Percentiles rank a stretch among this genome's conserved stretches.
Conservation (phyloP, 345 rosid species). For the sweet orange (Citrus sinensis) region DNA sequence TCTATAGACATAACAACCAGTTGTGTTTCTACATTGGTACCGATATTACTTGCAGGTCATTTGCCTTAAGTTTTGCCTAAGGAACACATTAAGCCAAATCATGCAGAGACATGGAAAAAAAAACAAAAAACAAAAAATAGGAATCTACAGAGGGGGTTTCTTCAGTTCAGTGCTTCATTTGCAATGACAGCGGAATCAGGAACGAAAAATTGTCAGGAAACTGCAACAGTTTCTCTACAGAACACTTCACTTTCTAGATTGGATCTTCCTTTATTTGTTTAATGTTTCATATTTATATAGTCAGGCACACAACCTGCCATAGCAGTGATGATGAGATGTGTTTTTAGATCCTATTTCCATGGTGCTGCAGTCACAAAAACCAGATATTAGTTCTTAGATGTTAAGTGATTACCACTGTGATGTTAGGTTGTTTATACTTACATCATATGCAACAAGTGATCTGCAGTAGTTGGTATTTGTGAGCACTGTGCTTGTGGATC, state of each 20-base stretch:
- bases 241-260: conserved; percentile 1
- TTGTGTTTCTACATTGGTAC: not conserved
- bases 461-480: conserved; percentile 68
- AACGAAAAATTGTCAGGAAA: conserved; percentile 1
- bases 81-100: conserved; percentile 14
- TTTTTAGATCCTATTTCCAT: conserved; percentile 24
- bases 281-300: not conserved
- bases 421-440: conserved; percentile 25
- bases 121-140: too few relatives aligned
- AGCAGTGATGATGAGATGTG: not conserved
- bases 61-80: conserved; percentile 2
- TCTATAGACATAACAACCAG: conserved; percentile 8
- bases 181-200: not conserved
- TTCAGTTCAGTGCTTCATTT: not conserved
- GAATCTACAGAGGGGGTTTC: not conserved
- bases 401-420: not conserved
- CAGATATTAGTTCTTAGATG: not conserved
- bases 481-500: conserved; percentile 76
- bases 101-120: conserved; percentile 2
- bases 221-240: not conserved
- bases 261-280: conserved; percentile 7
- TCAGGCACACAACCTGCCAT: not conserved
- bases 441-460: conserved; percentile 45
- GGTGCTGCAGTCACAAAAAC: conserved; percentile 25
- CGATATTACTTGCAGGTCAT: conserved; percentile 3